Base-by-base conservation (phyloP, 805 yeast genomes). In the Zygosaccharomyces lentus region DNA sequence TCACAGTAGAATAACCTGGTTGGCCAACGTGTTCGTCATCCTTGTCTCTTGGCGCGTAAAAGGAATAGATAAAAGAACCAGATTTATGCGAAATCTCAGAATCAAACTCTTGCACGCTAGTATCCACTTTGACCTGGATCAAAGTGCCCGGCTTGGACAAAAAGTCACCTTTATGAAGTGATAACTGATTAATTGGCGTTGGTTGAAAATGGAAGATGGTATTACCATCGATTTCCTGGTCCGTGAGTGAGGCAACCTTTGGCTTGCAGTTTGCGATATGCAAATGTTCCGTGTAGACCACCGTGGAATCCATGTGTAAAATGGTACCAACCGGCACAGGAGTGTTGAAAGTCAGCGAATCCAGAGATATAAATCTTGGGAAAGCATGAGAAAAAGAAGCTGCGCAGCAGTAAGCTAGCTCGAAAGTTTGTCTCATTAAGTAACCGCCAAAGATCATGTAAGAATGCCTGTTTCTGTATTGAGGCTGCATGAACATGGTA, bases 291-390 rank as follows among this genome's bases (percentile, higher is more conserved):
- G 96, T 88, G 67, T 90, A 88, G 19, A 85, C 87, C 6, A 90
- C 87, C 16, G 82, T 73, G 0, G 97, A 93, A 44, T 80, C 76
- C 81, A 88, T 80, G 52, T 82, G 84, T 49, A 90, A 70, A 7
- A 91, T 96, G 1, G 90, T 81, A 1, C 98, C 97, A 13, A 90
- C 96, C 1, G 97, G 97, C 6, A 90, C 98, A 2, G 98, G 98
- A 15, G 90, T 85, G 59, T 85, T 82, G 74, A 90, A 90, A 19
- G 95, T 85, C 35, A 96, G 88, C 17, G 93, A 84, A 64, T 90
- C 97, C 54, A 90, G 74, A 2, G 96, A 84, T 9, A 88, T 86
- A 56, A 90, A 90, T 62, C 96, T 75, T 35, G 98, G 96, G 49
- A 84, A 80, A 12, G 91, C 81, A 53, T 81, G 81, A 2, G 96